Conservation (phyloP, 768 basidiomycete genomes). For the Tubosaeta sp. region DNA sequence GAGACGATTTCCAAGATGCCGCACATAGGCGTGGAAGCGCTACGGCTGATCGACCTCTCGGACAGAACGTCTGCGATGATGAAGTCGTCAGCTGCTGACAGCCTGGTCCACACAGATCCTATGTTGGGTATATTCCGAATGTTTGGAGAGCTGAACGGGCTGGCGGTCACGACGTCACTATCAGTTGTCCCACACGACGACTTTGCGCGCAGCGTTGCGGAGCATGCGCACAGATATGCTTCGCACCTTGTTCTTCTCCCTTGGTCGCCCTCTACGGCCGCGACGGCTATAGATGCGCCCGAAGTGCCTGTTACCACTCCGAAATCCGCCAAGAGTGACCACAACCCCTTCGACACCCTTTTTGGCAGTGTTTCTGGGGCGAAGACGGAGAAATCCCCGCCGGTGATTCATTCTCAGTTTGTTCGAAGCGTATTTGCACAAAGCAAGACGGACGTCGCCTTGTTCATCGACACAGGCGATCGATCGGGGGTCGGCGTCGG, state of each 20-base stretch:
- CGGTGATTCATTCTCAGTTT: constrained; percentile 70
- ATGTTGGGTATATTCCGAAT: constrained; percentile 69
- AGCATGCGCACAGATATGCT: constrained; percentile 53
- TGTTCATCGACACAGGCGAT: constrained; percentile 72
- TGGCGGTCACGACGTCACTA: constrained; percentile 60
- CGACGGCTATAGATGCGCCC: not conserved
- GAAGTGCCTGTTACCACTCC: constrained; percentile 6
- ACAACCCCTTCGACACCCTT: constrained; percentile 70
- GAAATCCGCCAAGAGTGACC: constrained; percentile 14
- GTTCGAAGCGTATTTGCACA: constrained; percentile 78
- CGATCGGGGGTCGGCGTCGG: constrained; percentile 17
- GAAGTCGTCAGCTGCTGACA: constrained; percentile 60
- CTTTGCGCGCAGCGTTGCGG: constrained; percentile 61
- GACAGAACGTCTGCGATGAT: constrained; percentile 63
- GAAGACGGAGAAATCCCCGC: constrained; percentile 37
- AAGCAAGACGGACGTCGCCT: too few relatives aligned
- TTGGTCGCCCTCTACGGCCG: constrained; percentile 60
- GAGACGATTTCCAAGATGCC: constrained; percentile 6
- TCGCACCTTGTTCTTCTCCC: constrained; percentile 80
- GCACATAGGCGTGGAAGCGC: constrained; percentile 58
- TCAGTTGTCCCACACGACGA: constrained; percentile 76
- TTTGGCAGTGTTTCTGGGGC: constrained; percentile 33
- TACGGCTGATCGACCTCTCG: constrained; percentile 81
- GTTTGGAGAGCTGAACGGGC: constrained; percentile 67
- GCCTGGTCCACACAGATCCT: constrained; percentile 66